phyloP scores from a whole-genome alignment of 352 stramenopile genomes.

The Globisporangium parvum region DNA sequence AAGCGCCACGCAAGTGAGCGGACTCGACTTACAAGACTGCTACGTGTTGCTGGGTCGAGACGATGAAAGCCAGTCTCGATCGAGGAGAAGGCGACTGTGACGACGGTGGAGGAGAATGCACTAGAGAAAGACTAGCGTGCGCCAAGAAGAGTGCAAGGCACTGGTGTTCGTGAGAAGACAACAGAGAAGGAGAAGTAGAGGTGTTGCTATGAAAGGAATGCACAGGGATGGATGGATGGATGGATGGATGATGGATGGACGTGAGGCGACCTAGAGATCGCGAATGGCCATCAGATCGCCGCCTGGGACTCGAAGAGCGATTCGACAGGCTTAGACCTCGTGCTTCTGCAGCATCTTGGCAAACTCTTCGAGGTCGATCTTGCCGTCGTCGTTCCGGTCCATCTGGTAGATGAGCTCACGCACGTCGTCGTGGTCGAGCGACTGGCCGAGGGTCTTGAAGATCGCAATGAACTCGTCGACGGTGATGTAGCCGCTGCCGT shows the following conservation, averaged over 20 bases:
- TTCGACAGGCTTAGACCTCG: conserved; percentile 22
- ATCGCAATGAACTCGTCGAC: conserved; percentile 73
- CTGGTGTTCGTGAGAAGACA: too few relatives aligned
- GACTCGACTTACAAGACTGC: conserved; percentile 10
- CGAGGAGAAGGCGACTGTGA: too few relatives aligned
- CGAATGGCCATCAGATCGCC: background rate
- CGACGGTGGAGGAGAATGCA: too few relatives aligned
- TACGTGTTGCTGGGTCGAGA: conserved; percentile 4
- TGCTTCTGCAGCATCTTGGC: conserved; percentile 69
- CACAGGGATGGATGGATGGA: conserved; percentile 8
- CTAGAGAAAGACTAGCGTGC: too few relatives aligned
- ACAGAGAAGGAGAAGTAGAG: too few relatives aligned
- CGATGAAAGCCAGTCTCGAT: too few relatives aligned
- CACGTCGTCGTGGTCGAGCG: conserved; percentile 67
- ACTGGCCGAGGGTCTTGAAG: conserved; percentile 61
- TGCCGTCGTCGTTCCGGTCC: conserved; percentile 66
- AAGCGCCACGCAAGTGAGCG: too few relatives aligned
- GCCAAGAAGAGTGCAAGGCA: too few relatives aligned
- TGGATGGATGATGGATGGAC: conserved; percentile 1
- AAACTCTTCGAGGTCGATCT: conserved; percentile 74
- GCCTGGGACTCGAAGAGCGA: conserved; percentile 3
- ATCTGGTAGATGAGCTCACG: conserved; percentile 71
- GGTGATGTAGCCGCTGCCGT: conserved; percentile 54
- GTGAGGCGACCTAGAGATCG: background rate
- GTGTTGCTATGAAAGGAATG: too few relatives aligned